These are phyloP conservation scores for Rhynchospora pubera DNA, from an alignment of 176 grass and related monocot species.

Conservation along the genomic window DNA sequence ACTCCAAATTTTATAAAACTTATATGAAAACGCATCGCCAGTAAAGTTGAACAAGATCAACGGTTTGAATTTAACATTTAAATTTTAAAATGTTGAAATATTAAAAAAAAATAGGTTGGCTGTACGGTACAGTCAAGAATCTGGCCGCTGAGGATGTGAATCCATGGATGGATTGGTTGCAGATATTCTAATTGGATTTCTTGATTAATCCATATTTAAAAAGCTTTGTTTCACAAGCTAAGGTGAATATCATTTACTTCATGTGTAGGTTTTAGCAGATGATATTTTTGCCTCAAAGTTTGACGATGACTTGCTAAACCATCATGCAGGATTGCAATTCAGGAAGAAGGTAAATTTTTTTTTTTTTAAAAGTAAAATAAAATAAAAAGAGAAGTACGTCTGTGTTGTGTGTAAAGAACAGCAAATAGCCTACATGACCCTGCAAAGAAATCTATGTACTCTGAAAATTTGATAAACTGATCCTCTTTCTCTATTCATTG, in stretches of 20 bases:
- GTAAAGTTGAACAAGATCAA: too few relatives aligned
- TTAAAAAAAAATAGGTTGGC: too few relatives aligned
- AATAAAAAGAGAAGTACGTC: neutral
- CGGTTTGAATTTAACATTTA: too few relatives aligned
- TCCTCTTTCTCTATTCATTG: neutral
- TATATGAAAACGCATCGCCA: too few relatives aligned
- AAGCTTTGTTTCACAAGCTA: neutral
- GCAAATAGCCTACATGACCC: neutral
- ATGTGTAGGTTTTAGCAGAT: slow-evolving; percentile 61
- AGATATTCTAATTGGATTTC: neutral
- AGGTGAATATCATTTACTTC: neutral
- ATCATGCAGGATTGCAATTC: slow-evolving; percentile 76
- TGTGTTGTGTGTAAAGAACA: neutral
- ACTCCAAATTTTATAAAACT: too few relatives aligned
- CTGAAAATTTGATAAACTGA: neutral
- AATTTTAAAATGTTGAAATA: too few relatives aligned
- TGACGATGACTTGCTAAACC: slow-evolving; percentile 92
- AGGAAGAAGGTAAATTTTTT: slow-evolving; percentile 97
- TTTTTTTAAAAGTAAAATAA: neutral
- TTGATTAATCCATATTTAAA: neutral
- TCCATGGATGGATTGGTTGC: slow-evolving; percentile 14
- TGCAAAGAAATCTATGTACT: neutral
- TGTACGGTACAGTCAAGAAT: too few relatives aligned
- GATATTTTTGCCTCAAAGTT: slow-evolving; percentile 88
- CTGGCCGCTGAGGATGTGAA: too few relatives aligned